phyloP scores from a whole-genome alignment of 148 eudicot genomes.

The Rhododendron williamsianum region DNA sequence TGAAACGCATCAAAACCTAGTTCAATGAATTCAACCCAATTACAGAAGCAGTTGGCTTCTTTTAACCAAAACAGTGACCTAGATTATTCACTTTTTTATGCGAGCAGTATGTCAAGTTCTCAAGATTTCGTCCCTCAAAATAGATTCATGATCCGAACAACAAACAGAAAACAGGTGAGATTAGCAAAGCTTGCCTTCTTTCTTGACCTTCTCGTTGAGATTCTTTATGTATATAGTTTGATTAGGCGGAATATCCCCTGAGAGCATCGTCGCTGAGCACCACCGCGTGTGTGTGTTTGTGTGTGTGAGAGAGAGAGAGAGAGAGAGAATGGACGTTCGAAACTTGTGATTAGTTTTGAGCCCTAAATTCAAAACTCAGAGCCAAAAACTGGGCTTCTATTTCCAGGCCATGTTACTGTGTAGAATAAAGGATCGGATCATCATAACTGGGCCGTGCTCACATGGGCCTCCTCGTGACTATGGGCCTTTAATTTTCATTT shows the following conservation, averaged over 20 bases:
- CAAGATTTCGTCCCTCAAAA: not conserved
- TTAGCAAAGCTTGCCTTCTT: constrained; percentile 12
- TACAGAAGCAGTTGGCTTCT: not conserved
- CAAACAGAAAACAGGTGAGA: not conserved
- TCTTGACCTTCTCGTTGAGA: constrained; percentile 26
- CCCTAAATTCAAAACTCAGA: not conserved
- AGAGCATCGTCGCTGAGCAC: constrained; percentile 11
- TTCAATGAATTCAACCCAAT: not conserved
- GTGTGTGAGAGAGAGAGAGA: not conserved
- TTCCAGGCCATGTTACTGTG: not conserved
- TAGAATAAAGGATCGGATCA: not conserved
- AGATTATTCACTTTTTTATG: not conserved
- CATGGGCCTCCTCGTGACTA: not conserved
- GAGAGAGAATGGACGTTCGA: not conserved
- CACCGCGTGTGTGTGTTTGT: not conserved
- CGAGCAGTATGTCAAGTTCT: not conserved
- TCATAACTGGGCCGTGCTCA: not conserved
- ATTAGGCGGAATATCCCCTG: constrained; percentile 18
- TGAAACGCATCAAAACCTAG: not conserved
- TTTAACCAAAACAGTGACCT: not conserved
- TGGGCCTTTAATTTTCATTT: not conserved
- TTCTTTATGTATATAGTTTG: constrained; percentile 19
- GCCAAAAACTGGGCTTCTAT: not conserved
- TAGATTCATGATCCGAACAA: not conserved
- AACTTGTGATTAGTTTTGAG: not conserved